Evolutionary conservation across 1,139 yeast species (phyloP).

Genomic region (Nadsonia commutata): DNA sequence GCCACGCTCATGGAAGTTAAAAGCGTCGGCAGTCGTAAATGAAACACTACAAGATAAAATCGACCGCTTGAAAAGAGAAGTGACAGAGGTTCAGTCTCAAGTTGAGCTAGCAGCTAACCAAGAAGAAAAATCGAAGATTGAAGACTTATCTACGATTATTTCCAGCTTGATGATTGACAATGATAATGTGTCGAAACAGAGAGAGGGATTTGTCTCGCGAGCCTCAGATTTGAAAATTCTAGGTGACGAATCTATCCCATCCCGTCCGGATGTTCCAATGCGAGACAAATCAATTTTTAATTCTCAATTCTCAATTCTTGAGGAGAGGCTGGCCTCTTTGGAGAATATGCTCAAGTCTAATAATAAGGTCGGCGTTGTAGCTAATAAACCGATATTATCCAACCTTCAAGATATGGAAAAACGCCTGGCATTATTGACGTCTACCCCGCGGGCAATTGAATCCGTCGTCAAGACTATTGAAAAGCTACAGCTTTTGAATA

Average conservation of each 20-base stretch:
- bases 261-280: not conserved
- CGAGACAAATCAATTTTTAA: not conserved
- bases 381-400: not conserved
- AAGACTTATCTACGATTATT: constrained; percentile 10
- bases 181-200: constrained; percentile 1
- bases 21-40: not conserved
- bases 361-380: not conserved
- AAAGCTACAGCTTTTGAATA: not conserved
- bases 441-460: constrained; percentile 2
- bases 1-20: not conserved
- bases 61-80: constrained; percentile 31
- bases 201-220: not conserved
- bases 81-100: constrained; percentile 24
- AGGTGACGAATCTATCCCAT: too few relatives aligned
- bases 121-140: constrained; percentile 7
- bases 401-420: not conserved
- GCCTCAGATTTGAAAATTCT: constrained; percentile 2
- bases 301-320: not conserved
- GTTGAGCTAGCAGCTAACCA: constrained; percentile 9
- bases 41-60: constrained; percentile 26
- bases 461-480: not conserved
- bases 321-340: not conserved
- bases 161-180: constrained; percentile 10
- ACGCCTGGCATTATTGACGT: not conserved
- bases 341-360: not conserved